Evolutionary conservation across 768 basidiomycete species (phyloP).

Genomic region (Mycena vulgaris): DNA sequence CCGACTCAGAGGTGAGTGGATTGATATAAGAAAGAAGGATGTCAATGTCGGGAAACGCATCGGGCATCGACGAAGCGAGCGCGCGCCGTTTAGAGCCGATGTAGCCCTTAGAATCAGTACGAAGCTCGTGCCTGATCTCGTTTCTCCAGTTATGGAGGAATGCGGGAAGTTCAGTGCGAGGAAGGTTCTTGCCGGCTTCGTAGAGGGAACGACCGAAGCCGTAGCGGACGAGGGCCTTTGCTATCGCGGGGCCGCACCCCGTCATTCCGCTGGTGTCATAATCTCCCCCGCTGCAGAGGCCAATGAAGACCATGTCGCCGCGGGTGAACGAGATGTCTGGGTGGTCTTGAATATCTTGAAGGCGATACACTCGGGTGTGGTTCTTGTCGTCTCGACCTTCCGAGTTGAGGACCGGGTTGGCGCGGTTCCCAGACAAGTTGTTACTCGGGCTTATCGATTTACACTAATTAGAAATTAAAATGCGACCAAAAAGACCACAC

Average conservation of each 20-base stretch:
- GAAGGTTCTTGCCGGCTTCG: constrained; percentile 67
- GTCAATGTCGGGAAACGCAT: constrained; percentile 80
- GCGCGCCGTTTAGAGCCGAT: constrained; percentile 76
- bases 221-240: constrained; percentile 84
- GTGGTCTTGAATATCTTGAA: constrained; percentile 57
- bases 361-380: constrained; percentile 66
- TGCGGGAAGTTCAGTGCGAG: constrained; percentile 58
- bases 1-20: constrained; percentile 81
- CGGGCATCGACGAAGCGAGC: constrained; percentile 74
- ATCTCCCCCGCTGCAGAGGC: constrained; percentile 91
- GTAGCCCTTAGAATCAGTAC: constrained; percentile 75
- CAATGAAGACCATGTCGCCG: constrained; percentile 87
- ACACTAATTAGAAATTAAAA: constrained; percentile 2
- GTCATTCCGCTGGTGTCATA: constrained; percentile 82
- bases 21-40: constrained; percentile 84
- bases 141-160: constrained; percentile 79
- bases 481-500: constrained; percentile 40
- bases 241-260: constrained; percentile 79
- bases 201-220: constrained; percentile 84
- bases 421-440: constrained; percentile 79
- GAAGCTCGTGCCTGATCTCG: constrained; percentile 73
- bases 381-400: constrained; percentile 84
- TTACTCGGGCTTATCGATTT: constrained; percentile 69
- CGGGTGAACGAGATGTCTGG: constrained; percentile 66
- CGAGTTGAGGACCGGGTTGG: constrained; percentile 74